Evolutionary conservation across 768 basidiomycete species (phyloP).

Genomic region (Serendipita vermifera): DNA sequence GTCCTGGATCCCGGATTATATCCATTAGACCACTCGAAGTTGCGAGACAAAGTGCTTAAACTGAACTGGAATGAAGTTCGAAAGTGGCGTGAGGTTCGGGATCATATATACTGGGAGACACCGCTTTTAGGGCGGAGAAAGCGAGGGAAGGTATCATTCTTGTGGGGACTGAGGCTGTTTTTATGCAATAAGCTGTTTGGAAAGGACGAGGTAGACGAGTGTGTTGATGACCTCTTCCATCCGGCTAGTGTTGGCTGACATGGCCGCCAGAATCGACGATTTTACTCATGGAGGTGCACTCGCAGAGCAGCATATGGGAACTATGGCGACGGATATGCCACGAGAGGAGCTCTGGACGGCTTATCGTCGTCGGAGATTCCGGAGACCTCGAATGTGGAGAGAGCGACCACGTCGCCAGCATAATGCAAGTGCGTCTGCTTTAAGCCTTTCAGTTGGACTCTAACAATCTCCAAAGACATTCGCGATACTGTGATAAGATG

Average conservation of each 20-base stretch:
- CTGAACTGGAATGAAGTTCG: slow-evolving; percentile 56
- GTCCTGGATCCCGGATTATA: slow-evolving; percentile 24
- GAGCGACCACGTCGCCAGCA: too few relatives aligned
- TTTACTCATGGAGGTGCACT: slow-evolving; percentile 61
- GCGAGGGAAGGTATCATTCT: slow-evolving; percentile 81
- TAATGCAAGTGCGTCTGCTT: too few relatives aligned
- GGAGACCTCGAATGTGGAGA: too few relatives aligned
- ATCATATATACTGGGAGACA: slow-evolving; percentile 78
- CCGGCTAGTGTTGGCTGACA: slow-evolving; percentile 1
- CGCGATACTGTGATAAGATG: too few relatives aligned
- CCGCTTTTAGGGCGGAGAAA: slow-evolving; percentile 47
- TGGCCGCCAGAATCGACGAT: slow-evolving; percentile 56
- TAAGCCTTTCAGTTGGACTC: too few relatives aligned
- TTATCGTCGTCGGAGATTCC: slow-evolving; percentile 53
- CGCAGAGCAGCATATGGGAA: slow-evolving; percentile 65
- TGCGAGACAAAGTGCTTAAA: slow-evolving; percentile 42
- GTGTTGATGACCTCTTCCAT: slow-evolving; percentile 47
- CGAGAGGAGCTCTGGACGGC: slow-evolving; percentile 67
- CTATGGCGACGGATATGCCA: slow-evolving; percentile 76
- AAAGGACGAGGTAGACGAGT: slow-evolving; percentile 77
- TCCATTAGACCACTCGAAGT: slow-evolving; percentile 49
- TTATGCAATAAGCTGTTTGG: slow-evolving; percentile 87
- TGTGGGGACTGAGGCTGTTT: slow-evolving; percentile 70
- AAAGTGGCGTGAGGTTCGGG: slow-evolving; percentile 55
- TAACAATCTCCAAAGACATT: too few relatives aligned